These are phyloP conservation scores for Claviceps citrina DNA, from an alignment of 2,329 filamentous ascomycete genomes.

Conservation along the genomic window DNA sequence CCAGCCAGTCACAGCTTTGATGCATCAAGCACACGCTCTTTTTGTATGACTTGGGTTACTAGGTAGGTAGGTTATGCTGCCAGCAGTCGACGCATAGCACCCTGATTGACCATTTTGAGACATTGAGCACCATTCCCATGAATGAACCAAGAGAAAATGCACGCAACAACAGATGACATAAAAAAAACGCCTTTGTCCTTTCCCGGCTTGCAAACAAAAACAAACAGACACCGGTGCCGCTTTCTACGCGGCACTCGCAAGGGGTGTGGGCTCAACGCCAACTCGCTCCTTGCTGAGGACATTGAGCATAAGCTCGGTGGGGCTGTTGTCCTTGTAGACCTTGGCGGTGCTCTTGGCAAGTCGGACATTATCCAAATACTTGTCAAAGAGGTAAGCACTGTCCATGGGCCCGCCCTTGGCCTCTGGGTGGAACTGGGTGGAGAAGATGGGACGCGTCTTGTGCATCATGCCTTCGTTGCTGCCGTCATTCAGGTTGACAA, in stretches of 20 bases:
- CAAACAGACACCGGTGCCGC: background rate
- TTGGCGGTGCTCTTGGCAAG: slow-evolving; percentile 76
- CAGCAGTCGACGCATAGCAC: background rate
- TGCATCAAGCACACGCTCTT: no score
- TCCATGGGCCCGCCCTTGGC: slow-evolving; percentile 95
- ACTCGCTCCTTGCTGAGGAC: slow-evolving; percentile 88
- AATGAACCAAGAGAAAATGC: background rate
- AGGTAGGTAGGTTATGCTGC: no score
- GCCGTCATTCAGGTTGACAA: slow-evolving; percentile 93
- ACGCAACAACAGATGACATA: background rate
- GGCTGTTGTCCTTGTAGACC: slow-evolving; percentile 71
- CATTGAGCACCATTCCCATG: no score
- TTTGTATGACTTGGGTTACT: no score
- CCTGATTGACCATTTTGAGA: background rate
- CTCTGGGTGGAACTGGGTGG: slow-evolving; percentile 96
- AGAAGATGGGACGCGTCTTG: slow-evolving; percentile 91
- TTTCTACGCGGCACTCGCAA: slow-evolving; percentile 33
- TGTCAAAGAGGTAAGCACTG: slow-evolving; percentile 90
- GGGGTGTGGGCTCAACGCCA: slow-evolving; percentile 55
- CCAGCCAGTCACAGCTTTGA: no score
- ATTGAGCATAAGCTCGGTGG: slow-evolving; percentile 76
- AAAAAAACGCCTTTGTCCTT: slow-evolving; percentile 1
- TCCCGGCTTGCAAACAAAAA: slow-evolving; percentile 3
- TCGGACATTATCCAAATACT: slow-evolving; percentile 79
- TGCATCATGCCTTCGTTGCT: slow-evolving; percentile 98